Evolutionary conservation across 2,329 filamentous ascomycete species (phyloP).

Genomic region (Ophiobolus disseminans): DNA sequence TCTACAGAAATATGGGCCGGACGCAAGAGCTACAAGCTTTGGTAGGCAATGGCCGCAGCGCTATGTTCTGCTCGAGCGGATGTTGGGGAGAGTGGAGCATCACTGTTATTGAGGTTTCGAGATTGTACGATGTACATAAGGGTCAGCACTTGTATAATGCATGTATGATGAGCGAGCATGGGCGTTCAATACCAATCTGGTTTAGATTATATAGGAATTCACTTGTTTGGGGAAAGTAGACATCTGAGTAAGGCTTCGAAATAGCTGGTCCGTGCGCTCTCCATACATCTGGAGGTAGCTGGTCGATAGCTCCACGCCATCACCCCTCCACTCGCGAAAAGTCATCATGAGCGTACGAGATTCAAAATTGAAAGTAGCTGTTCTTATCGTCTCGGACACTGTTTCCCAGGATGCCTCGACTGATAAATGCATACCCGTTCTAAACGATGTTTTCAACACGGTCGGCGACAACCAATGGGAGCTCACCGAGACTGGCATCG

Average conservation of each 20-base stretch:
- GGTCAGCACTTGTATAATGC: constrained; percentile 45
- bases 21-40: neutral
- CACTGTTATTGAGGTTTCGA: constrained; percentile 6
- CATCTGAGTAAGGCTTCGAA: constrained; percentile 6
- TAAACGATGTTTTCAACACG: constrained; percentile 72
- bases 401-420: constrained; percentile 79
- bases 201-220: constrained; percentile 6
- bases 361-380: constrained; percentile 69
- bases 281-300: neutral
- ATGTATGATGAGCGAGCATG: constrained; percentile 45
- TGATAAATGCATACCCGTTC: constrained; percentile 72
- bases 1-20: neutral
- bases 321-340: constrained; percentile 8
- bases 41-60: neutral
- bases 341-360: constrained; percentile 42
- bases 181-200: constrained; percentile 34
- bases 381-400: constrained; percentile 91
- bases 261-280: constrained; percentile 29
- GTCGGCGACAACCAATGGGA: constrained; percentile 76
- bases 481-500: constrained; percentile 73
- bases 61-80: neutral
- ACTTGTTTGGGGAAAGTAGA: neutral
- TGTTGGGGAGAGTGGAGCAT: constrained; percentile 6
- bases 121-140: constrained; percentile 42
- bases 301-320: constrained; percentile 29